A percentile compares a stretch with the other conserved stretches of the same genome.
These are phyloP conservation scores for Epichloe scottii DNA, from an alignment of 2,329 filamentous ascomycete species.

Conservation along the genomic window DNA sequence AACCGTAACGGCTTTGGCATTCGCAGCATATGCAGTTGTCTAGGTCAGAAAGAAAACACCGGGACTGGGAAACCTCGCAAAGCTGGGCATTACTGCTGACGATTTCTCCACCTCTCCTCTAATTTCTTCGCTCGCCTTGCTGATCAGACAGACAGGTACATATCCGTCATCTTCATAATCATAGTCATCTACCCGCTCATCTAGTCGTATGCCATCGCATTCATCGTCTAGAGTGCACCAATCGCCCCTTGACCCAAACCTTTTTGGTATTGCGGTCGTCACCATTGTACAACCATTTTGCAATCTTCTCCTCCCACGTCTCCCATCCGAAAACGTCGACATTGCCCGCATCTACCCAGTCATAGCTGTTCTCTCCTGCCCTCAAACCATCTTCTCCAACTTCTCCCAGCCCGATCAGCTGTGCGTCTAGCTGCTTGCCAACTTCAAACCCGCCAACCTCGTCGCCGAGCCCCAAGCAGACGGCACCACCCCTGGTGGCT, in stretches of 20 bases:
- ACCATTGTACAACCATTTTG: constrained; percentile 91
- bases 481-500: constrained; percentile 76
- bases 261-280: constrained; percentile 81
- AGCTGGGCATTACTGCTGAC: too few relatives aligned
- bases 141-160: too few relatives aligned
- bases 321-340: constrained; percentile 91
- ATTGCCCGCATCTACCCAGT: constrained; percentile 36
- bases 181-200: neutral
- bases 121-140: too few relatives aligned
- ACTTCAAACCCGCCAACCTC: constrained; percentile 70
- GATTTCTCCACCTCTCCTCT: too few relatives aligned
- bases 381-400: constrained; percentile 26
- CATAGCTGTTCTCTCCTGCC: constrained; percentile 12
- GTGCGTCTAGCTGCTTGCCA: constrained; percentile 85
- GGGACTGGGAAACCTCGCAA: too few relatives aligned
- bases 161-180: neutral
- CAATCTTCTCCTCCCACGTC: constrained; percentile 70
- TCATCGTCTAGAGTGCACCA: constrained; percentile 53
- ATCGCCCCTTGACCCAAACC: constrained; percentile 78
- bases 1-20: too few relatives aligned
- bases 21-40: too few relatives aligned
- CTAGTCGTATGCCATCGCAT: neutral
- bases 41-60: too few relatives aligned
- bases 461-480: constrained; percentile 60
- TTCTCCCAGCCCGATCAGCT: constrained; percentile 56